Percentiles rank a stretch among this genome's conserved stretches.
phyloP scores from a whole-genome alignment of 2,329 filamentous ascomycete species.

The Fragosphaeria purpurea region DNA sequence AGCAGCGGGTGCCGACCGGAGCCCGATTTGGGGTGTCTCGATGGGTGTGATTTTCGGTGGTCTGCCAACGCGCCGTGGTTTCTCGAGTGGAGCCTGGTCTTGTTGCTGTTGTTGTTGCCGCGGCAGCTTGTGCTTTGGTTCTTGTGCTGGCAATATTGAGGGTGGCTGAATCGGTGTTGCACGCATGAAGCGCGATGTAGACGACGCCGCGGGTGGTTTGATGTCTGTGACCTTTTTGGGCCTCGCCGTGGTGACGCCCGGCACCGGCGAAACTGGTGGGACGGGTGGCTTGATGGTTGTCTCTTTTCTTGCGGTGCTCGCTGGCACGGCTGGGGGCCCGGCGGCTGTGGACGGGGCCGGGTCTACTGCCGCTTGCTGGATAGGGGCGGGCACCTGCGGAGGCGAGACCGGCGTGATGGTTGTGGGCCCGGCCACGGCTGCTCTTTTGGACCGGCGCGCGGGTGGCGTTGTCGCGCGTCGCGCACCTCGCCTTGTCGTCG shows the following conservation, averaged over 20 bases:
- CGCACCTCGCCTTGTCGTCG: background rate
- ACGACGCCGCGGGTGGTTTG: constrained; percentile 2
- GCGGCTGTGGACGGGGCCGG: background rate
- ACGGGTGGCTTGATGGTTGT: constrained; percentile 1
- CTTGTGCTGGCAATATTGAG: too few species aligned
- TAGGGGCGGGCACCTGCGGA: background rate
- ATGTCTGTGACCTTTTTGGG: constrained; percentile 7
- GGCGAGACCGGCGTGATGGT: background rate
- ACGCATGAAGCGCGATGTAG: background rate
- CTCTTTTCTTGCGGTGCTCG: background rate
- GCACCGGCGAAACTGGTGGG: background rate
- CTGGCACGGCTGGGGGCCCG: too few species aligned
- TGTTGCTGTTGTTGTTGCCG: background rate
- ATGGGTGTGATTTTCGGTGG: too few species aligned
- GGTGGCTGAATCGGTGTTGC: constrained; percentile 6
- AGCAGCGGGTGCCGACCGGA: background rate
- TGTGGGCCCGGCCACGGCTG: background rate
- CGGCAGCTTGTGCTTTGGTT: too few species aligned
- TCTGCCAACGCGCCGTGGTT: too few species aligned
- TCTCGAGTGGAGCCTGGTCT: too few species aligned
- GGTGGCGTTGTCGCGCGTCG: background rate
- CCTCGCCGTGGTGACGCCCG: background rate
- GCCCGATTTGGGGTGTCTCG: too few species aligned
- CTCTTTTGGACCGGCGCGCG: background rate
- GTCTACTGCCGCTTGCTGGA: too few species aligned